Evolutionary conservation across 345 rosid species (phyloP).

Genomic region (Nephelium lappaceum): DNA sequence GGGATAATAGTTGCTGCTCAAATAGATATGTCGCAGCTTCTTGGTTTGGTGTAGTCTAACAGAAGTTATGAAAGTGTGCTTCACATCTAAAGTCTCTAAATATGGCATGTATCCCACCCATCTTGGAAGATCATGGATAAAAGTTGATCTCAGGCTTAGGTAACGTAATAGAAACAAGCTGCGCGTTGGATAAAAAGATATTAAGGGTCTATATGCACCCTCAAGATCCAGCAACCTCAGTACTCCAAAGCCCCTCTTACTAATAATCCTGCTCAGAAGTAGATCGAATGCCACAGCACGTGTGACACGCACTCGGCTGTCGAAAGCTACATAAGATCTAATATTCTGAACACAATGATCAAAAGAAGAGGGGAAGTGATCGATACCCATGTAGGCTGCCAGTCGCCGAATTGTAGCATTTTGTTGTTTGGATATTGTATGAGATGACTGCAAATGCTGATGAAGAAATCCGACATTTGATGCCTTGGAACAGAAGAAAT

Average conservation of each 20-base stretch:
- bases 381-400: constrained; percentile 10
- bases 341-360: neutral
- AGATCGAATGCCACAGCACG: constrained; percentile 13
- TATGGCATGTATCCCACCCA: no score
- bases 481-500: constrained; percentile 13
- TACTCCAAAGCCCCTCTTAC: no score
- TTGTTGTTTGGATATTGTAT: no score
- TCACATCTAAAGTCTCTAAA: no score
- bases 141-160: constrained; percentile 35
- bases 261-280: constrained; percentile 11
- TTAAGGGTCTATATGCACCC: constrained; percentile 30
- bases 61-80: no score
- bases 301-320: constrained; percentile 18
- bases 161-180: constrained; percentile 20
- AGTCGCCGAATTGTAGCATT: no score
- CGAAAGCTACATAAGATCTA: constrained; percentile 19
- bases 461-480: no score
- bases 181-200: constrained; percentile 14
- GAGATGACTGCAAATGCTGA: no score
- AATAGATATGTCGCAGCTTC: no score
- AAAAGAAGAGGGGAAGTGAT: neutral
- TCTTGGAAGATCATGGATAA: neutral
- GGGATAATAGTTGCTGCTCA: no score
- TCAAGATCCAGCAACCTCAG: constrained; percentile 27
- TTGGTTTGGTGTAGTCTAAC: no score